Evolutionary conservation across 2,329 filamentous ascomycete species (phyloP).

Genomic region (Trichoderma brevicompactum): DNA sequence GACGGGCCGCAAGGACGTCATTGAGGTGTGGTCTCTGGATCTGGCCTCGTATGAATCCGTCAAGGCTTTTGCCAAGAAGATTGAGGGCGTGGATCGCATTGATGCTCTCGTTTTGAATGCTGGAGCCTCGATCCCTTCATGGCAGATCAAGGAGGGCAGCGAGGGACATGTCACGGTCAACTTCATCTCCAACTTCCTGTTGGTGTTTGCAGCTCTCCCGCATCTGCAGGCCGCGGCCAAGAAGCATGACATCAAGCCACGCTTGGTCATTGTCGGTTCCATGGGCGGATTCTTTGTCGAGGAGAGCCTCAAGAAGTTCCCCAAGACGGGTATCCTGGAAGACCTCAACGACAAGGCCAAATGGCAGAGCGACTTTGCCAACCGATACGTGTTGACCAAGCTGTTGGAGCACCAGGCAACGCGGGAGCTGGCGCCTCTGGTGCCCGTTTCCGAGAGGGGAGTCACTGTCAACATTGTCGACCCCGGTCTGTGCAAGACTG

Average conservation of each 20-base stretch:
- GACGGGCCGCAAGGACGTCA: constrained; percentile 33
- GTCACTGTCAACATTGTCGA: constrained; percentile 41
- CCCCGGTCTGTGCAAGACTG: constrained; percentile 40
- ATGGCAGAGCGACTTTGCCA: constrained; percentile 1
- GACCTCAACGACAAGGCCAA: constrained; percentile 17
- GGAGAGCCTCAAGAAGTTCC: not conserved
- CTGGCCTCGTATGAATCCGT: constrained; percentile 46
- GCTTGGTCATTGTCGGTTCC: constrained; percentile 43
- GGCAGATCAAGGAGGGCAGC: constrained; percentile 43
- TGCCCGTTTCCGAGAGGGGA: constrained; percentile 36
- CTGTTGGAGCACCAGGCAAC: constrained; percentile 36
- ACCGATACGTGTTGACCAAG: constrained; percentile 38
- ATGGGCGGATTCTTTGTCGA: not conserved
- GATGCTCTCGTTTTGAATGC: constrained; percentile 52
- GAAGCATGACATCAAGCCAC: constrained; percentile 41
- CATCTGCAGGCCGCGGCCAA: constrained; percentile 44
- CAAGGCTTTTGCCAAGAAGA: constrained; percentile 43
- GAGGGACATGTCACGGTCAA: constrained; percentile 53
- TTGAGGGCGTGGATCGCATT: constrained; percentile 43
- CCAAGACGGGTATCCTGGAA: constrained; percentile 1
- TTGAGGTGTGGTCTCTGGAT: constrained; percentile 53
- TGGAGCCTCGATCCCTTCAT: constrained; percentile 31
- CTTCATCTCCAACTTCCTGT: constrained; percentile 51
- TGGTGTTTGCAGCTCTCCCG: constrained; percentile 51
- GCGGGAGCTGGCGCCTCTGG: constrained; percentile 36